Evolutionary conservation across 441 rosid species (phyloP), one percentile per base, ranked within the genome.

Genomic region (Euphorbia celastroides): DNA sequence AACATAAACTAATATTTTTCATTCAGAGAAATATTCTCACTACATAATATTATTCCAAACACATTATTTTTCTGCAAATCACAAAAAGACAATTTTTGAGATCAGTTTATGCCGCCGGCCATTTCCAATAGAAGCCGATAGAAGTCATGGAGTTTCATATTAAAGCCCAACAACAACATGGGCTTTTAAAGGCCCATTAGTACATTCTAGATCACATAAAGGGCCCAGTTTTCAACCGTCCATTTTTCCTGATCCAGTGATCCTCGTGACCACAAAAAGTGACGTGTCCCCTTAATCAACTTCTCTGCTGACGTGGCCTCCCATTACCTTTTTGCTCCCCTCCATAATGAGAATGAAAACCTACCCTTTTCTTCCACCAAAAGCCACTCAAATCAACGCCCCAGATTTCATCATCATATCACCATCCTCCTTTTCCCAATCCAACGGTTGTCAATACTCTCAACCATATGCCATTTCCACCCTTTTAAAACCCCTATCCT

Each of bases 281-380:
- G 67, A 62, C 61, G 55, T 61, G 66, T 26, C 61, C 38, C 27
- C 27, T 26, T 9, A 38, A 36, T 2, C 14, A 31, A 19, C 51
- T 20, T 13, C 72, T 36, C 13, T 7, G 20, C 14, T 69, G 67
- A 69, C 73, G 67, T 70, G 68, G 42, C 67, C 67, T n/a, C 51
- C 66, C 14, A 26, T 13, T 51, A 51, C 12, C 56, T 51, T 51
- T 51, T 51, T 19, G 26, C 22, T 51, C 56, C 19, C 56, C 26
- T 51, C 56, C 56, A 51, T 51, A 0, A 44, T 44, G 50, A 7
- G 5, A 42, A 44, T 12, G 17, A 44, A 44, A 44, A 44, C 50
- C 50, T 26, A 19, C 26, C 56, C 25, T 26, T 51, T 51, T 51
- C 62, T 26, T 48, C 34, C 14, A n/a, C 34, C 60, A 44, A 62